phyloP scores from a whole-genome alignment of 1,284 basidiomycete genomes.

The Naganishia sp. region DNA sequence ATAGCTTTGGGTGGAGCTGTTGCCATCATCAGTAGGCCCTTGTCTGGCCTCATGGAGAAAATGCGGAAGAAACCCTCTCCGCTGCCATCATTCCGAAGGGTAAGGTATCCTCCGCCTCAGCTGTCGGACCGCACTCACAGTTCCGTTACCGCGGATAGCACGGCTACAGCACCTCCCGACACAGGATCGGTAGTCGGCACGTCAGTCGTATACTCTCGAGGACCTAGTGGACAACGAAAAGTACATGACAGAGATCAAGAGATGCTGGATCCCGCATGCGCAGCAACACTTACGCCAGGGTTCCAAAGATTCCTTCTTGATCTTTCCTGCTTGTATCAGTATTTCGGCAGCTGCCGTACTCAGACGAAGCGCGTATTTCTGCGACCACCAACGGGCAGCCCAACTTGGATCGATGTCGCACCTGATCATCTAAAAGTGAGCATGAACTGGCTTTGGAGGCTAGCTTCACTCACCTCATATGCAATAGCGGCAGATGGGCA shows the following conservation, averaged over 20 bases:
- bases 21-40: slow-evolving; percentile 3
- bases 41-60: slow-evolving; percentile 7
- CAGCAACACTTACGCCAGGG: slow-evolving; percentile 56
- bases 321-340: slow-evolving; percentile 56
- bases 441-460: neutral
- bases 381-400: slow-evolving; percentile 64
- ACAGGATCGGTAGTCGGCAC: slow-evolving; percentile 56
- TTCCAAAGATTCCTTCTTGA: slow-evolving; percentile 57
- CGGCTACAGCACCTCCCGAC: slow-evolving; percentile 57
- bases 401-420: slow-evolving; percentile 61
- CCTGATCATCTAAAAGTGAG: slow-evolving; percentile 41
- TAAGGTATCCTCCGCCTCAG: neutral
- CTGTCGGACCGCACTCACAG: slow-evolving; percentile 44
- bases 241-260: no score
- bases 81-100: neutral
- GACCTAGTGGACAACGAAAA: slow-evolving; percentile 47
- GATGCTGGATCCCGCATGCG: no score
- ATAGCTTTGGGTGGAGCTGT: slow-evolving; percentile 23
- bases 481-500: slow-evolving; percentile 62
- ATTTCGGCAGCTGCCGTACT: slow-evolving; percentile 62
- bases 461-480: slow-evolving; percentile 57
- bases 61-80: neutral
- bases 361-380: slow-evolving; percentile 59
- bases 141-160: slow-evolving; percentile 60
- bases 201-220: slow-evolving; percentile 60